Base-by-base conservation (phyloP, 371 early-diverging fungal genomes). In the Rhizopus stolonifer region DNA sequence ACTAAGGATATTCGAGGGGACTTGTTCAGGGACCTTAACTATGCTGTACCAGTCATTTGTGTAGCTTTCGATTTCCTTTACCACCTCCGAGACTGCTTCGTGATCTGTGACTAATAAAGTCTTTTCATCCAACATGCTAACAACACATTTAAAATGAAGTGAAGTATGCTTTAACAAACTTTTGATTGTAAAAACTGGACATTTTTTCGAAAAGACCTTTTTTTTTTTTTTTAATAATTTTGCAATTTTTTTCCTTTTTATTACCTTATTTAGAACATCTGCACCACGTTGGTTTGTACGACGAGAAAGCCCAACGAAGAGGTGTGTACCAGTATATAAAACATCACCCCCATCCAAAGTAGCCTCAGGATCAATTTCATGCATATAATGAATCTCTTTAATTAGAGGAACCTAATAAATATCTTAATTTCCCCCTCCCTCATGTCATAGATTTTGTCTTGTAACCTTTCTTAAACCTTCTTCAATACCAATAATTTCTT, bases 341-440 rank as follows among this genome's bases (percentile, higher is more conserved):
- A 68, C 68, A 52, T 71, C 72, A 14, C 65, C 72, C 24, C 72
- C 72, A 51, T 71, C 72, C 49, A 71, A 49, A 7, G 46, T 54
- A 26, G 65, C 68, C 5, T 57, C 38, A 7, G 59, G 61, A 22
- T 60, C 56, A 32, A 60, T 52, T 18, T 48, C 44, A 31, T 52
- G 50, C 58, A 68, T 59, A 45, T 51, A 39, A 44, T 59, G 55
- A 31, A 59, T 57, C 9, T 34, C 52, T 43, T 60, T 53, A 26
- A 62, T 52, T 18, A 23, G 39, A 40, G 60, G 52, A 38, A 52
- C 46, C 54, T 58, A 42, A 15, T 45, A 44, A 29, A 8, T 2
- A 5, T 18, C 7, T 21, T 19, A 5, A 0, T 19, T 17, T 19
- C 3, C 22, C 2, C 22, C 21, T 19, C 15, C 19, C 5, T 42